Percentiles rank a stretch among this genome's conserved stretches.
phyloP scores from a whole-genome alignment of 2,329 filamentous ascomycete genomes.

The Ambrosiella beaveri region DNA sequence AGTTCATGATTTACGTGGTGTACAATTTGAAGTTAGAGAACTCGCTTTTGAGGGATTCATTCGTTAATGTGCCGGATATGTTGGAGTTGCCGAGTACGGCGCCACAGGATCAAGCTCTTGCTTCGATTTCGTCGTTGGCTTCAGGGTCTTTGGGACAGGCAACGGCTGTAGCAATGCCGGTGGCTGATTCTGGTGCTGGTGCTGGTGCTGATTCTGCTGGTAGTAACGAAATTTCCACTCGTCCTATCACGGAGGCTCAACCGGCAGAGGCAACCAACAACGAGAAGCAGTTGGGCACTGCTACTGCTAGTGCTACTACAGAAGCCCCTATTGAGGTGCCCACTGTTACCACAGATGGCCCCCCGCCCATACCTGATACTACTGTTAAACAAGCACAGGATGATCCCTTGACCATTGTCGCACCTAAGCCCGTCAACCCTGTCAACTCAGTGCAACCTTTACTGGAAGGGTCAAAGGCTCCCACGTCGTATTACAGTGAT shows the following conservation, averaged over 20 bases:
- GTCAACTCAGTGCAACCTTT: not conserved
- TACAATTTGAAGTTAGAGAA: constrained; percentile 96
- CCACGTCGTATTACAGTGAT: constrained; percentile 85
- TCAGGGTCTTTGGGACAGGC: not conserved
- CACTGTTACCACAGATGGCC: not conserved
- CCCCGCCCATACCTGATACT: not conserved
- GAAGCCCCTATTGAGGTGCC: not conserved
- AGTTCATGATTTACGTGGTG: constrained; percentile 98
- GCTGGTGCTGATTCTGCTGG: not conserved
- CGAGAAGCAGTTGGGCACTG: too few species aligned
- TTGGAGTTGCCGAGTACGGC: constrained; percentile 19
- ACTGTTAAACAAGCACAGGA: not conserved
- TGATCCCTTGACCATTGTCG: not conserved
- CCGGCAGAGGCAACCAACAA: not conserved
- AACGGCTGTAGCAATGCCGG: not conserved
- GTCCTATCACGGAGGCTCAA: not conserved
- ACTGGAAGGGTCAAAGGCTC: constrained; percentile 23
- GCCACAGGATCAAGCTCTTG: not conserved
- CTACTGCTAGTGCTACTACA: not conserved
- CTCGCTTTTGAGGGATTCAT: constrained; percentile 83
- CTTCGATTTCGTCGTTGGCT: not conserved
- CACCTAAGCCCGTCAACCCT: constrained; percentile 2
- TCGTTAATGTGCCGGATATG: constrained; percentile 58
- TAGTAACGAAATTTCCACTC: not conserved
- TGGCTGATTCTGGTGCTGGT: too few species aligned